These are phyloP conservation scores for Plasmopara muralis DNA, from an alignment of 352 stramenopile species.

Conservation along the genomic window DNA sequence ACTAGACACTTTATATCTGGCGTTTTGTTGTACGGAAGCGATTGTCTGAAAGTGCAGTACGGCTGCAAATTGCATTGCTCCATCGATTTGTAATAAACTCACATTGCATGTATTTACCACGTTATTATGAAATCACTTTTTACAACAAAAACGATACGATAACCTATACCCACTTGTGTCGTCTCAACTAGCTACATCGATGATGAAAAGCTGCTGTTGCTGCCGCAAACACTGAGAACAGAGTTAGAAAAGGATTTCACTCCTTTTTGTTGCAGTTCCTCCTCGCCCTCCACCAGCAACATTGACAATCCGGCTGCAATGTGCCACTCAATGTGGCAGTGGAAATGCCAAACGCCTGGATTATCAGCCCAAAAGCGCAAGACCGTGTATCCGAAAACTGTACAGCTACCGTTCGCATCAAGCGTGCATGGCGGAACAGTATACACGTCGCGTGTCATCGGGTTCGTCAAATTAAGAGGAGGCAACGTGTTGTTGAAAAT, in stretches of 20 bases:
- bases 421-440: conserved; percentile 20
- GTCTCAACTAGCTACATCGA: too few relatives aligned
- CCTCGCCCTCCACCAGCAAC: conserved; percentile 16
- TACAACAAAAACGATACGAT: too few relatives aligned
- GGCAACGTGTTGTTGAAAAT: conserved; percentile 8
- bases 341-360: conserved; percentile 28
- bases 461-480: conserved; percentile 10
- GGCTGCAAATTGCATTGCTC: too few relatives aligned
- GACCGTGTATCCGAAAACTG: conserved; percentile 19
- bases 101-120: too few relatives aligned
- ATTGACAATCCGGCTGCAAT: conserved; percentile 13
- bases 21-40: too few relatives aligned
- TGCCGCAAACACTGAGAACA: too few relatives aligned
- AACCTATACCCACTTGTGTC: too few relatives aligned
- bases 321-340: conserved; percentile 38
- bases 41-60: too few relatives aligned
- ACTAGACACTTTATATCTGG: too few relatives aligned
- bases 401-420: conserved; percentile 13
- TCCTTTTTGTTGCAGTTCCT: conserved; percentile 11
- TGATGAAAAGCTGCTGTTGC: too few relatives aligned
- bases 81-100: too few relatives aligned
- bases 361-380: conserved; percentile 31
- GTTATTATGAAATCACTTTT: too few relatives aligned
- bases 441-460: conserved; percentile 25
- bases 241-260: not conserved